Evolutionary conservation across 306 rosid species (phyloP).

Genomic region (Medicago lupulina): DNA sequence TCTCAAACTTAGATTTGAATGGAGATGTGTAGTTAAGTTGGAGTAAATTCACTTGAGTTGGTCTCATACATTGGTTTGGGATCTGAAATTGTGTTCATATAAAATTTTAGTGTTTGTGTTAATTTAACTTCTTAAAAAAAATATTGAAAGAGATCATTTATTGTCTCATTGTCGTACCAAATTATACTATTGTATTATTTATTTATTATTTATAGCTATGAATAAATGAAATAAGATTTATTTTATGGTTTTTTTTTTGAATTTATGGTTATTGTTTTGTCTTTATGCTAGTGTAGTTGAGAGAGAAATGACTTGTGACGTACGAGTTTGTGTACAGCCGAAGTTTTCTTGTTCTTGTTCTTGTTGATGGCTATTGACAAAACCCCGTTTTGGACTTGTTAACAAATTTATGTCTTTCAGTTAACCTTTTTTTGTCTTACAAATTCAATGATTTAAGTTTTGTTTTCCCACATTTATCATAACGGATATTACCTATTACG

Average conservation of each 20-base stretch:
- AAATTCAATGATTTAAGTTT: not conserved
- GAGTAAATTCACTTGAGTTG: too few relatives aligned
- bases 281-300: slow-evolving; percentile 25
- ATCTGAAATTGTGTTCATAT: too few relatives aligned
- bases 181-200: not conserved
- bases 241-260: not conserved
- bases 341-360: slow-evolving; percentile 30
- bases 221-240: not conserved
- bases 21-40: too few relatives aligned
- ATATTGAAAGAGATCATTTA: too few relatives aligned
- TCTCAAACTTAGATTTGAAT: too few relatives aligned
- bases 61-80: too few relatives aligned
- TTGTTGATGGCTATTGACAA: slow-evolving; percentile 49
- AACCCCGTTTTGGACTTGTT: slow-evolving; percentile 53
- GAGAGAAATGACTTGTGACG: slow-evolving; percentile 48
- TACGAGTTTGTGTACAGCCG: slow-evolving; percentile 33
- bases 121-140: too few relatives aligned
- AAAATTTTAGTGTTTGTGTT: too few relatives aligned
- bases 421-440: not conserved
- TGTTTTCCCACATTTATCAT: slow-evolving; percentile 21
- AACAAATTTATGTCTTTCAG: slow-evolving; percentile 10
- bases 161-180: too few relatives aligned
- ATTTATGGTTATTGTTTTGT: slow-evolving; percentile 22
- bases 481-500: not conserved
- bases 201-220: not conserved